Conservation (phyloP, 2,329 filamentous ascomycete species). For the Fusarium xyrophilum region DNA sequence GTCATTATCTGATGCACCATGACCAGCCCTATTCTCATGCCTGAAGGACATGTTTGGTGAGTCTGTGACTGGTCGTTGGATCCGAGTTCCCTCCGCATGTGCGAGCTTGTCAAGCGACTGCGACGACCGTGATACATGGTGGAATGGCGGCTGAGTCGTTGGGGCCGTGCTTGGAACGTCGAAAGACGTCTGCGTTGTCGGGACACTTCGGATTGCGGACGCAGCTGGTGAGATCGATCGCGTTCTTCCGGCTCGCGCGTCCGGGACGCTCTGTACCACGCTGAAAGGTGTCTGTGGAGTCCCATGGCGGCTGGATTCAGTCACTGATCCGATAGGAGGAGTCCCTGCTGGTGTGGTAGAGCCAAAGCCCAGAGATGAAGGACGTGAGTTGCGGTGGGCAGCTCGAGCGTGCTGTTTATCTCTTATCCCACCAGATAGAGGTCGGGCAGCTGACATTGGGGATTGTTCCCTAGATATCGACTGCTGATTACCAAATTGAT, state of each 20-base stretch:
- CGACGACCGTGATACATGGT: slow-evolving; percentile 16
- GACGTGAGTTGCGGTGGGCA: slow-evolving; percentile 20
- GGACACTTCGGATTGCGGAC: slow-evolving; percentile 23
- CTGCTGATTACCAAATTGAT: slow-evolving; percentile 14
- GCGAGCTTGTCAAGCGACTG: slow-evolving; percentile 35
- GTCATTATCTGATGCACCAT: slow-evolving; percentile 4
- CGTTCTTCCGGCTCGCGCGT: slow-evolving; percentile 15
- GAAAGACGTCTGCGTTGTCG: slow-evolving; percentile 19
- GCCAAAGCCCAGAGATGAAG: slow-evolving; percentile 26
- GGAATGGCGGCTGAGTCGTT: slow-evolving; percentile 22
- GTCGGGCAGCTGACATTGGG: slow-evolving; percentile 15
- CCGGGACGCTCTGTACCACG: slow-evolving; percentile 4
- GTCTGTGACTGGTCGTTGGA: slow-evolving; percentile 22
- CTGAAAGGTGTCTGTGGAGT: slow-evolving; percentile 28
- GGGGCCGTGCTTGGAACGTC: slow-evolving; percentile 30
- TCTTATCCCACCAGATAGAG: slow-evolving; percentile 15
- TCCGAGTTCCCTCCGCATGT: slow-evolving; percentile 8
- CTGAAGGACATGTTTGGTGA: slow-evolving; percentile 28
- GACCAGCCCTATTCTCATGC: slow-evolving; percentile 12
- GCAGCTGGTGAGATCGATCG: slow-evolving; percentile 27
- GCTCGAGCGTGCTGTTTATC: slow-evolving; percentile 17
- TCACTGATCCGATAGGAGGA: slow-evolving; percentile 14
- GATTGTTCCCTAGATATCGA: slow-evolving; percentile 28
- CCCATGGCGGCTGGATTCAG: slow-evolving; percentile 9
- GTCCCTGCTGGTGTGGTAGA: slow-evolving; percentile 29